phyloP scores from a whole-genome alignment of 805 yeast species.

The Saccharomyces paradoxus region DNA sequence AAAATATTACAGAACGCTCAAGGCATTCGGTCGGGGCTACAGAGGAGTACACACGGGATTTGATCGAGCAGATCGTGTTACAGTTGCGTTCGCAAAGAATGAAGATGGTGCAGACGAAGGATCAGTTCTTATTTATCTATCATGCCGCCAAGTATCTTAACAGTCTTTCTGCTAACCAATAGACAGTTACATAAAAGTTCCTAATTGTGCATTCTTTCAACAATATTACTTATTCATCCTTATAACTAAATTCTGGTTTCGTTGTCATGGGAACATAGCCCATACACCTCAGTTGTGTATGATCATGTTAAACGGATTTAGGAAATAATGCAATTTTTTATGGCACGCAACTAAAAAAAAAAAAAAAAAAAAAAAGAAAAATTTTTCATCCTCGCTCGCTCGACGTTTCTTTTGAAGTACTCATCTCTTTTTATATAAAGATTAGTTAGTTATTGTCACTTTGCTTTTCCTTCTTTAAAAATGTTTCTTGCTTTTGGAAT shows the following conservation, averaged over 20 bases:
- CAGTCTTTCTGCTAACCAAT: conserved; percentile 4
- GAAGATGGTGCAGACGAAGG: conserved; percentile 31
- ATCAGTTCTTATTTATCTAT: conserved; percentile 29
- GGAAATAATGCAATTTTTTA: no score
- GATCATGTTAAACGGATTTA: no score
- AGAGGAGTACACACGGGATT: conserved; percentile 20
- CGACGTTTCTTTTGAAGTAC: background rate
- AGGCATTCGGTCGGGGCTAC: background rate
- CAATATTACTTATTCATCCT: conserved; percentile 22
- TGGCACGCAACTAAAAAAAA: background rate
- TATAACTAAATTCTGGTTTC: background rate
- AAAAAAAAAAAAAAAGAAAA: conserved; percentile 1
- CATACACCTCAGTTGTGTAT: background rate
- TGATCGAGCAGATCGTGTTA: conserved; percentile 28
- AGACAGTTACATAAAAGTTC: background rate
- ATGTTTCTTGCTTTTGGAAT: background rate
- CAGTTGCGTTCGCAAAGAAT: conserved; percentile 30
- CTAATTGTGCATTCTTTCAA: conserved; percentile 10
- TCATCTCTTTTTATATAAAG: background rate
- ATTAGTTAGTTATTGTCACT: background rate
- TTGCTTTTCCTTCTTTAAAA: background rate
- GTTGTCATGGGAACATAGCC: background rate
- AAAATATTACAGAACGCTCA: background rate
- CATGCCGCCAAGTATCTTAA: conserved; percentile 25
- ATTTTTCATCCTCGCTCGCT: background rate